Conservation (phyloP, 805 yeast genomes). For the Kuraishia molischiana region DNA sequence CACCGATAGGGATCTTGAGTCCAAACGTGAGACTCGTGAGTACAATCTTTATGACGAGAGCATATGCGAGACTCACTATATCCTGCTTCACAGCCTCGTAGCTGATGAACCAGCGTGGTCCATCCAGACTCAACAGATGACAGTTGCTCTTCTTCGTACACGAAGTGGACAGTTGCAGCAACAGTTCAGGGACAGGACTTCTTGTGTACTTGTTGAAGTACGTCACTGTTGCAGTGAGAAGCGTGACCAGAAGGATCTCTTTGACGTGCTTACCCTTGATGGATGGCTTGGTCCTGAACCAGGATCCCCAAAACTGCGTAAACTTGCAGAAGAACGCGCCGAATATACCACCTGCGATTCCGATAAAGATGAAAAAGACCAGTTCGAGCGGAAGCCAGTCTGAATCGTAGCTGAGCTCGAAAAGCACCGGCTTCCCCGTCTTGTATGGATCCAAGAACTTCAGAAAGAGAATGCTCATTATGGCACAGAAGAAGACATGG, state of each 20-base stretch:
- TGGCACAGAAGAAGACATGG: conserved; percentile 46
- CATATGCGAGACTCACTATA: conserved; percentile 22
- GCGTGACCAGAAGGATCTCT: conserved; percentile 35
- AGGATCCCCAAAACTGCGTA: conserved; percentile 33
- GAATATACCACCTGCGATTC: conserved; percentile 42
- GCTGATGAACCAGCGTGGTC: conserved; percentile 4
- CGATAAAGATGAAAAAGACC: conserved; percentile 32
- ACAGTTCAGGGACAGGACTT: conserved; percentile 37
- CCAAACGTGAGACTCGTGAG: conserved; percentile 49
- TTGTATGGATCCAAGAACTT: conserved; percentile 49
- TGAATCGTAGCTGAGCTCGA: conserved; percentile 37
- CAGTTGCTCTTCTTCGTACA: conserved; percentile 22
- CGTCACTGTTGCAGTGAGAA: conserved; percentile 34
- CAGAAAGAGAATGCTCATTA: conserved; percentile 38
- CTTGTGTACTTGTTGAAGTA: conserved; percentile 40
- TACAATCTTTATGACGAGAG: conserved; percentile 32
- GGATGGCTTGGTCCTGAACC: conserved; percentile 21
- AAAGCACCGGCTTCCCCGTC: conserved; percentile 47
- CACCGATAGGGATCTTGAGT: conserved; percentile 48
- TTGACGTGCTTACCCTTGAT: conserved; percentile 28
- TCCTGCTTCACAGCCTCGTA: conserved; percentile 8
- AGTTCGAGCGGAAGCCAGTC: conserved; percentile 45
- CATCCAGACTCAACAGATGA: conserved; percentile 20
- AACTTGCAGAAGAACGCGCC: conserved; percentile 42
- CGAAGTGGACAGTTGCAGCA: conserved; percentile 39